Conservation (phyloP, 805 yeast species). For the Lachancea nothofagi region DNA sequence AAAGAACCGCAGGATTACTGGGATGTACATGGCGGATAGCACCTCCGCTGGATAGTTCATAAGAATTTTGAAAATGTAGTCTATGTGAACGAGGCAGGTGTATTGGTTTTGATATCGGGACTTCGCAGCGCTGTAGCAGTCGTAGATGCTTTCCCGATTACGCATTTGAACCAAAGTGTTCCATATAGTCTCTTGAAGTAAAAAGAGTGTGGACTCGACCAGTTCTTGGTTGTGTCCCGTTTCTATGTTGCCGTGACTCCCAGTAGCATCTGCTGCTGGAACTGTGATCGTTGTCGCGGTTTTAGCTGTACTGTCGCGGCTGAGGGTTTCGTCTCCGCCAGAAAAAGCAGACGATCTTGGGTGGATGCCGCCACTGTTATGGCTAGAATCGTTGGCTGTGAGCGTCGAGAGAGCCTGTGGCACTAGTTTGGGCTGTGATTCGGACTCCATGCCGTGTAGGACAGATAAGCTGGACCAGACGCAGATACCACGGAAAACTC, state of each 20-base stretch:
- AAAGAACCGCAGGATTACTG: slow-evolving; percentile 11
- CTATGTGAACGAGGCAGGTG: slow-evolving; percentile 1
- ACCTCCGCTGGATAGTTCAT: slow-evolving; percentile 7
- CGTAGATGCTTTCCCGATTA: slow-evolving; percentile 6
- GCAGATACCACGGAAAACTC: too few relatives aligned
- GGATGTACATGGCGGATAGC: slow-evolving; percentile 9
- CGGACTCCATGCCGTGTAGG: not conserved
- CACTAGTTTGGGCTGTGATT: not conserved
- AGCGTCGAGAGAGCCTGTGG: not conserved
- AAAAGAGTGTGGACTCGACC: slow-evolving; percentile 6
- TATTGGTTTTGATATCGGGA: slow-evolving; percentile 3
- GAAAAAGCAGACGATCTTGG: not conserved
- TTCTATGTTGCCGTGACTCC: too few relatives aligned
- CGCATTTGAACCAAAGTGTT: slow-evolving; percentile 7
- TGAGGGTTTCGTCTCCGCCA: too few relatives aligned
- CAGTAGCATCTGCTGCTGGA: too few relatives aligned
- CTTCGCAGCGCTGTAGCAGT: slow-evolving; percentile 7
- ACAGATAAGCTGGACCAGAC: too few relatives aligned
- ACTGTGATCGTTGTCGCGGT: too few relatives aligned
- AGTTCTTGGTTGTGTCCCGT: not conserved
- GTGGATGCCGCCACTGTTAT: not conserved
- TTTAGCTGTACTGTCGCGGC: too few relatives aligned
- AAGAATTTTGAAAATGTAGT: slow-evolving; percentile 5
- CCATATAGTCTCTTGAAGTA: slow-evolving; percentile 7
- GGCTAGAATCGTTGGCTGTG: not conserved